A percentile compares a stretch with the other conserved stretches of the same genome.
phyloP scores from a whole-genome alignment of 805 yeast species.

The Priceomyces castillae region DNA sequence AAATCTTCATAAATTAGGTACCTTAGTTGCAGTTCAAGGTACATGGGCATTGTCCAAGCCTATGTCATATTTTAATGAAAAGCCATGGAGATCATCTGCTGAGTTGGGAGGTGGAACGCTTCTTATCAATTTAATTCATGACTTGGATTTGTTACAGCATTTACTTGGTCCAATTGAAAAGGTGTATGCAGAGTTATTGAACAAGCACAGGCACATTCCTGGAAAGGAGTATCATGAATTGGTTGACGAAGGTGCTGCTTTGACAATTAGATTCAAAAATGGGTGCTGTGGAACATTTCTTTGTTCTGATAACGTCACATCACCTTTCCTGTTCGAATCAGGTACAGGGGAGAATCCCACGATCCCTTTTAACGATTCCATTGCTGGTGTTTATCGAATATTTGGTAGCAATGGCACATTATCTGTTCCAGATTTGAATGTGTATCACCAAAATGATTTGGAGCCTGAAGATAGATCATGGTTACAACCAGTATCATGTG shows the following conservation, averaged over 20 bases:
- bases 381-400: slow-evolving; percentile 36
- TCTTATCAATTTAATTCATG: slow-evolving; percentile 41
- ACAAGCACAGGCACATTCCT: slow-evolving; percentile 26
- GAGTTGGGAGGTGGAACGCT: slow-evolving; percentile 40
- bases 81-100: slow-evolving; percentile 38
- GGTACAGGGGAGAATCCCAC: slow-evolving; percentile 46
- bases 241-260: slow-evolving; percentile 43
- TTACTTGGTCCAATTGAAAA: slow-evolving; percentile 38
- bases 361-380: slow-evolving; percentile 27
- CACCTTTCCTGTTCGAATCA: slow-evolving; percentile 40
- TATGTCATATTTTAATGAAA: slow-evolving; percentile 30
- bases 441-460: slow-evolving; percentile 29
- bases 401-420: slow-evolving; percentile 40
- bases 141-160: slow-evolving; percentile 40
- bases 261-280: slow-evolving; percentile 34
- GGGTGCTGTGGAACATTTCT: slow-evolving; percentile 42
- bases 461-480: slow-evolving; percentile 22
- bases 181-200: slow-evolving; percentile 38
- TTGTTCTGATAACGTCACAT: slow-evolving; percentile 40
- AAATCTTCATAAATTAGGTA: slow-evolving; percentile 30
- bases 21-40: slow-evolving; percentile 38
- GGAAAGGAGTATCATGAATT: slow-evolving; percentile 10
- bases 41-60: slow-evolving; percentile 40
- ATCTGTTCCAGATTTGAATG: slow-evolving; percentile 39
- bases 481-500: slow-evolving; percentile 25